A percentile compares a stretch with the other conserved stretches of the same genome.
These are phyloP conservation scores for Kwoniella pini DNA, from an alignment of 768 basidiomycete species.

Conservation along the genomic window DNA sequence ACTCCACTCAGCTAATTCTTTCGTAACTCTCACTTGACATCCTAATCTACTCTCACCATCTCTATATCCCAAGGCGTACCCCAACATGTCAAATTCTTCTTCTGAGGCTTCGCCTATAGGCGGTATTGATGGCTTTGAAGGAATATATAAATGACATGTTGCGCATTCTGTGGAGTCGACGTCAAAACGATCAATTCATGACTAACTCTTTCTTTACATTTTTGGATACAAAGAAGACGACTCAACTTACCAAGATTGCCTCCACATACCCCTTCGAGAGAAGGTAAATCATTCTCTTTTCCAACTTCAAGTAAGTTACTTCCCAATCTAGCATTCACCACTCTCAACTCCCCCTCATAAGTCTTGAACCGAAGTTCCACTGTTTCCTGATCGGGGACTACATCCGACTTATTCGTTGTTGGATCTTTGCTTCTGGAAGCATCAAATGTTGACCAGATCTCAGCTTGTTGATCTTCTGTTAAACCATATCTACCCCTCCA, in stretches of 20 bases:
- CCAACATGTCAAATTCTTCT: constrained; percentile 51
- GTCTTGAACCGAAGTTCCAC: constrained; percentile 44
- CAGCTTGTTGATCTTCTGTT: constrained; percentile 61
- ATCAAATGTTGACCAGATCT: constrained; percentile 29
- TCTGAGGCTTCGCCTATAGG: constrained; percentile 39
- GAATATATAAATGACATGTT: constrained; percentile 51
- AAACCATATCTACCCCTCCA: constrained; percentile 77
- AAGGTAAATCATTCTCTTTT: constrained; percentile 41
- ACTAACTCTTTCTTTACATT: neutral
- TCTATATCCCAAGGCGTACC: constrained; percentile 44
- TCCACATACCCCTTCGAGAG: constrained; percentile 52
- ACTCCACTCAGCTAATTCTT: constrained; percentile 43
- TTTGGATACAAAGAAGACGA: neutral
- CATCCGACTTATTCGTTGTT: neutral
- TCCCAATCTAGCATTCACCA: constrained; percentile 32
- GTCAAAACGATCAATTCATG: neutral
- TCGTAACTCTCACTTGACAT: constrained; percentile 48
- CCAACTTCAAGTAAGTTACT: constrained; percentile 44
- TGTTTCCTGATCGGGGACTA: neutral
- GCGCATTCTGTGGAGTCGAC: too few species aligned
- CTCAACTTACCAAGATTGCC: constrained; percentile 44
- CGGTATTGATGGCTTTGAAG: constrained; percentile 2
- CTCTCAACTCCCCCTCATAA: constrained; percentile 36
- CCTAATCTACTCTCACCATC: constrained; percentile 47
- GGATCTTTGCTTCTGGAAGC: too few species aligned